Conservation (phyloP, 441 rosid species). For the Melastoma candidum region DNA sequence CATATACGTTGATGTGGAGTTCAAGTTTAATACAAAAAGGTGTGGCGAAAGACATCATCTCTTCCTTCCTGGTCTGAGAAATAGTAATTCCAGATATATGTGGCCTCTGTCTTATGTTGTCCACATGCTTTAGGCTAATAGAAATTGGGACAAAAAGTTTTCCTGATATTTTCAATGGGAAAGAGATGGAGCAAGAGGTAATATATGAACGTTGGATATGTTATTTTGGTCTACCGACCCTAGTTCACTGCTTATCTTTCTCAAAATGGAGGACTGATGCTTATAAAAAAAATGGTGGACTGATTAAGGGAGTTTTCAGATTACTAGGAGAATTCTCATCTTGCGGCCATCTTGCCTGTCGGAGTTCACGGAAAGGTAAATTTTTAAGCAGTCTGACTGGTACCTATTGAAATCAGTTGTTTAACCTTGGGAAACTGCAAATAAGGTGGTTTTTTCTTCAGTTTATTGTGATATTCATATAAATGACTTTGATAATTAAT, state of each 20-base stretch:
- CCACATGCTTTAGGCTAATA: slow-evolving; percentile 44
- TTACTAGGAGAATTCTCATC: slow-evolving; percentile 87
- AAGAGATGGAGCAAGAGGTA: slow-evolving; percentile 80
- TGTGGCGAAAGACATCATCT: slow-evolving; percentile 7
- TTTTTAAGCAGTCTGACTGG: slow-evolving; percentile 4
- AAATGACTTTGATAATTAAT: too few species aligned
- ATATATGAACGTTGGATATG: too few species aligned
- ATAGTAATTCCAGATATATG: neutral
- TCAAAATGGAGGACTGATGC: too few species aligned
- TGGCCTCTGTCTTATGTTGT: slow-evolving; percentile 1
- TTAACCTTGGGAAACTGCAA: neutral
- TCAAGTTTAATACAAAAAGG: slow-evolving; percentile 85
- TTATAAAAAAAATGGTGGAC: neutral
- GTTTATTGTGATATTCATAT: neutral
- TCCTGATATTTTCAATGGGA: slow-evolving; percentile 64
- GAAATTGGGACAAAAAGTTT: slow-evolving; percentile 75
- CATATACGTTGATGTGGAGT: slow-evolving; percentile 71
- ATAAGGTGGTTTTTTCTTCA: neutral
- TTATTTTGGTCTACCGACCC: too few species aligned
- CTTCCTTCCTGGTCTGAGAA: too few species aligned
- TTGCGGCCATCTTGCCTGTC: slow-evolving; percentile 61
- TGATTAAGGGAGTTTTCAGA: slow-evolving; percentile 28
- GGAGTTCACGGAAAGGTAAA: slow-evolving; percentile 70
- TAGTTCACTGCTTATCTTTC: too few species aligned
- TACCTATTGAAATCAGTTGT: neutral